Base-by-base conservation (phyloP, 1,284 basidiomycete genomes). In the Sporisorium graminicola region DNA sequence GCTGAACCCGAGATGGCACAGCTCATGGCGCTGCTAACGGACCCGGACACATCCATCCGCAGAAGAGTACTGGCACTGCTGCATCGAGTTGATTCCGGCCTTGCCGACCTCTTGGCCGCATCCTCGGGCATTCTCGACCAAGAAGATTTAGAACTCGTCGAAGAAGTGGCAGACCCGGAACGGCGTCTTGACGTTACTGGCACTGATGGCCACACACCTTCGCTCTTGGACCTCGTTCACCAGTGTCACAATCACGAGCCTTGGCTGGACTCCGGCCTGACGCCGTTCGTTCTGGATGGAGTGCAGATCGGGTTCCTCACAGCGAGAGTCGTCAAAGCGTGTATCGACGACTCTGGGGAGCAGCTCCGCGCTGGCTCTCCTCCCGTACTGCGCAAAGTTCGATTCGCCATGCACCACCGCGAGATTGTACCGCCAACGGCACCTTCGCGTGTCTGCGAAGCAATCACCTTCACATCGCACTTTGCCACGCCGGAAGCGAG, bases 211-310 rank as follows among this genome's bases (percentile, higher is more conserved):
- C 24, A 51, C n/a, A 22, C 40, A 20, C 70, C 65, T 16, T 67
- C 59, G 33, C 62, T 83, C 20, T 54, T 83, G 6, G 79, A 78
- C 20, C 60, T 82, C 12, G 72, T 82, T 13, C 60, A 72, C 33
- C 58, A 65, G 33, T 82, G 79, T 49, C 82, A 84, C 60, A 85
- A 85, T 46, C 65, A 77, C 71, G 73, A 83, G 37, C 83, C 83
- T 18, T 83, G 81, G 82, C 56, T 58, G 2, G 81, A 84, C 43
- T 33, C 58, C 0, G 59, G 47, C 13, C 58, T 83, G 26, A 66
- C 68, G 9, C 74, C 81, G 1, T 79, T 83, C 58, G 31, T 79
- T 16, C 59, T 81, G 3, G 78, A 79, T 33, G 79, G 74, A 5
- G 67, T 66, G 1, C 82, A 84, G 64, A 82, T 84, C 37, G 82